Conservation (phyloP, 768 basidiomycete genomes). For the Leccinum uliginosum region DNA sequence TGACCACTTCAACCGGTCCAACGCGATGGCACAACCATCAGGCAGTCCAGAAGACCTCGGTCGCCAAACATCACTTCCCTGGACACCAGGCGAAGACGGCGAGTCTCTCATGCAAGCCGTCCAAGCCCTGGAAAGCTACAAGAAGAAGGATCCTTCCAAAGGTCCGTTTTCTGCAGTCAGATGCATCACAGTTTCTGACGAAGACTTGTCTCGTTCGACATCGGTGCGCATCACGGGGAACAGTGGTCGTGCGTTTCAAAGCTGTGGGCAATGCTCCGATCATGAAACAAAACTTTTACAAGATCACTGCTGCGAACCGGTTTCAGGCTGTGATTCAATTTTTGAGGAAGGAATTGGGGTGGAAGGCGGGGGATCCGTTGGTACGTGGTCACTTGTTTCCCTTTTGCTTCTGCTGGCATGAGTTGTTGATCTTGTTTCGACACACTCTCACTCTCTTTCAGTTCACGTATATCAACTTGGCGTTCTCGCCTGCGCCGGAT, state of each 20-base stretch:
- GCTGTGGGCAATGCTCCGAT: constrained; percentile 97
- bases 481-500: constrained; percentile 74
- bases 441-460: constrained; percentile 20
- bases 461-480: constrained; percentile 78
- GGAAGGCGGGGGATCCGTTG: constrained; percentile 81
- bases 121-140: constrained; percentile 79
- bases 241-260: constrained; percentile 96
- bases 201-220: background rate
- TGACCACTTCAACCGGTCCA: constrained; percentile 5
- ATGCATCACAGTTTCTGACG: background rate
- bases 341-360: constrained; percentile 80
- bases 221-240: background rate
- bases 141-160: constrained; percentile 80
- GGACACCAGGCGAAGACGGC: constrained; percentile 31
- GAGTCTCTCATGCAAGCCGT: constrained; percentile 44
- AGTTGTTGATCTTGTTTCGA: background rate
- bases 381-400: constrained; percentile 39
- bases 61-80: constrained; percentile 28
- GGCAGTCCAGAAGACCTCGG: constrained; percentile 34
- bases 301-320: constrained; percentile 89
- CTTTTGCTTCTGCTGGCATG: background rate
- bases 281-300: constrained; percentile 99
- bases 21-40: constrained; percentile 26
- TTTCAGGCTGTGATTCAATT: constrained; percentile 97
- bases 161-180: constrained; percentile 37